Evolutionary conservation across 163 green algal species (phyloP), one percentile per base, ranked within the genome.

Genomic region (Chloroidium sp.): DNA sequence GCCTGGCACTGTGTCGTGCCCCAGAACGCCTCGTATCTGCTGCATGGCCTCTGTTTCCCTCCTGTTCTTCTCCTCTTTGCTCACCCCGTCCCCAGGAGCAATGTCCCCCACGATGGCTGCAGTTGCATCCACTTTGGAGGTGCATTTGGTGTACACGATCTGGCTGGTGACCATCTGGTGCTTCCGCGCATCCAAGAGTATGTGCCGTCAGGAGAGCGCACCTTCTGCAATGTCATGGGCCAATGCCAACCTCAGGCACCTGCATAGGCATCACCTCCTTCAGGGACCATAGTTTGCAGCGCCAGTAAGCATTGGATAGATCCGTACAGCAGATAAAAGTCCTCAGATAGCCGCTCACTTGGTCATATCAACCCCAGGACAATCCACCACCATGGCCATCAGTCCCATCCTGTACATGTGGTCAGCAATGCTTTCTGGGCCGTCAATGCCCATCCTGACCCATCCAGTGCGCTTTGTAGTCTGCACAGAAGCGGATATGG

Each of bases 391-490:
- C 59, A 97, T 80, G 1, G 89, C 84, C 92, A 97, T 95, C 59
- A 97, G 82, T 13, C 86, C 86, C 92, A 97, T 97, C 61, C 94
- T 89, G 84, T 98, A 96, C 91, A 95, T 96, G 85, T 96, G 92
- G 82, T 97, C 93, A 67, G 94, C 92, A 74, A 98, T 95, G 84
- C 89, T 95, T 79, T 98, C 94, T 3, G 93, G 92, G 0, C 87
- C 78, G 10, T 85, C 2, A 2, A 98, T 90, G 4, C 84, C 84
- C 75, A 86, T 92, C n/a, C 88, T 84, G 59, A 98, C 90, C 94
- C 94, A 98, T 6, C 94, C 94, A 0, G 92, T 97, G 0, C 94
- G 83, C 69, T 92, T 91, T 1, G 91, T 92, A 8, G 78, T 81
- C 90, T 93, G 88, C 85, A 85, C 4, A 8, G 59, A 0, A 74